Conservation (phyloP, 495 filamentous ascomycete species). For the Talaromyces liani region DNA sequence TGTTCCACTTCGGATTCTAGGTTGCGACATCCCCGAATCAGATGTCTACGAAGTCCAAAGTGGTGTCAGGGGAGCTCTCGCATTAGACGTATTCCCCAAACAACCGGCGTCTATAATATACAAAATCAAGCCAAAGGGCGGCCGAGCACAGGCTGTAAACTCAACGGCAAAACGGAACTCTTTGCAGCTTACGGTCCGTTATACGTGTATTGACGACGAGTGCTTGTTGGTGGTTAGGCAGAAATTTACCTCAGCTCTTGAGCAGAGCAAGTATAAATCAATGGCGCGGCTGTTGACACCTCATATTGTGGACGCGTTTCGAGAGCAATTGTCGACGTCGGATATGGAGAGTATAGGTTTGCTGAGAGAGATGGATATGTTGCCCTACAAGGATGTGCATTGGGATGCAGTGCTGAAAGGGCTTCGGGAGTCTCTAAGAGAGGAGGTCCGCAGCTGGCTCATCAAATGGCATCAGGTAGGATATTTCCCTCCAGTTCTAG, state of each 20-base stretch:
- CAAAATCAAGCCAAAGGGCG: slow-evolving; percentile 47
- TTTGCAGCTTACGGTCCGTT: slow-evolving; percentile 66
- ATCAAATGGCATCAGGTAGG: slow-evolving; percentile 42
- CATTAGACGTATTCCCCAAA: slow-evolving; percentile 65
- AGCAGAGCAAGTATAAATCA: slow-evolving; percentile 31
- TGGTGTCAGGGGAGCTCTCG: slow-evolving; percentile 43
- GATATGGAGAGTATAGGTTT: slow-evolving; percentile 50
- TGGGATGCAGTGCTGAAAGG: slow-evolving; percentile 37
- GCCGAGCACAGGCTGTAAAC: slow-evolving; percentile 10
- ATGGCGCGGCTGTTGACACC: slow-evolving; percentile 42
- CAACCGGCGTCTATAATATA: slow-evolving; percentile 80
- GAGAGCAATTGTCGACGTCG: slow-evolving; percentile 40
- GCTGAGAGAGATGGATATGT: slow-evolving; percentile 34
- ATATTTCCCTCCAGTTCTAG: not conserved
- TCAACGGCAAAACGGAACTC: slow-evolving; percentile 30
- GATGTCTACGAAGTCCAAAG: slow-evolving; percentile 58
- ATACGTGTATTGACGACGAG: slow-evolving; percentile 67
- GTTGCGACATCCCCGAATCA: slow-evolving; percentile 62
- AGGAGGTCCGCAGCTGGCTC: slow-evolving; percentile 35
- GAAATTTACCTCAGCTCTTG: slow-evolving; percentile 34
- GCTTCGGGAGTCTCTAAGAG: slow-evolving; percentile 25
- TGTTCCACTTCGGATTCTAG: slow-evolving; percentile 66
- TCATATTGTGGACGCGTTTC: slow-evolving; percentile 46
- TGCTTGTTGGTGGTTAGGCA: slow-evolving; percentile 36
- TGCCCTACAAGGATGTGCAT: slow-evolving; percentile 27